phyloP scores from a whole-genome alignment of 345 rosid species.

The Hibiscus tridactylites region DNA sequence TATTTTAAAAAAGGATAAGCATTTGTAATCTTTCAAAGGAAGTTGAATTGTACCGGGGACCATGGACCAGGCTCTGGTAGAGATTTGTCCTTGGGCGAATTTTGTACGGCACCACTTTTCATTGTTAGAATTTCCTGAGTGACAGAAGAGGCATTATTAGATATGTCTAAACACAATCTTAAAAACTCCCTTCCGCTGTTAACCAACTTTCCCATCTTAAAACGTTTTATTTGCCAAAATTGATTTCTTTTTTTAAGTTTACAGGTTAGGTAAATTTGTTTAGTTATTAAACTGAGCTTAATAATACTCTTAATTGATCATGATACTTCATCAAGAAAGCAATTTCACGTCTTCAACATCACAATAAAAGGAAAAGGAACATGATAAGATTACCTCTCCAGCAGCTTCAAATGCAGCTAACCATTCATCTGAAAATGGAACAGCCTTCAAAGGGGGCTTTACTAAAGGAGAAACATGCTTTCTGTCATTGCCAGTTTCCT shows the following conservation, averaged over 20 bases:
- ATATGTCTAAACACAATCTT: neutral
- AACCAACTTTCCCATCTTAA: neutral
- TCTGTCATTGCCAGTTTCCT: slow-evolving; percentile 28
- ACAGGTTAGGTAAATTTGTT: neutral
- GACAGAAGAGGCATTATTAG: slow-evolving; percentile 3
- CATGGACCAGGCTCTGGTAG: slow-evolving; percentile 76
- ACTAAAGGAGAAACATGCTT: slow-evolving; percentile 33
- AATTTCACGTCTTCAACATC: neutral
- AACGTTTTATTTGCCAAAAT: neutral
- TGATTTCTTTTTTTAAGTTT: neutral
- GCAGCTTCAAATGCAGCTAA: slow-evolving; percentile 87
- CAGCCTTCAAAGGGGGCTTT: slow-evolving; percentile 52
- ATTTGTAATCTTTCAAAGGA: neutral
- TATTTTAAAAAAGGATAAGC: neutral
- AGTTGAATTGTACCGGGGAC: slow-evolving; percentile 69
- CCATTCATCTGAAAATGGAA: slow-evolving; percentile 96
- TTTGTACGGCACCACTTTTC: slow-evolving; percentile 82
- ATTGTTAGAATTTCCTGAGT: slow-evolving; percentile 63
- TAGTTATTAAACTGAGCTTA: neutral
- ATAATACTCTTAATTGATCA: neutral
- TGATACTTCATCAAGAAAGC: neutral
- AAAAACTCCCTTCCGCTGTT: neutral
- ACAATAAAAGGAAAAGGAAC: neutral
- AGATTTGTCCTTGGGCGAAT: slow-evolving; percentile 76
- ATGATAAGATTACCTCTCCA: slow-evolving; percentile 64